Evolutionary conservation across 306 rosid genomes (phyloP), one percentile per base, ranked within the genome.

Genomic region (Amphicarpaea edgeworthii): DNA sequence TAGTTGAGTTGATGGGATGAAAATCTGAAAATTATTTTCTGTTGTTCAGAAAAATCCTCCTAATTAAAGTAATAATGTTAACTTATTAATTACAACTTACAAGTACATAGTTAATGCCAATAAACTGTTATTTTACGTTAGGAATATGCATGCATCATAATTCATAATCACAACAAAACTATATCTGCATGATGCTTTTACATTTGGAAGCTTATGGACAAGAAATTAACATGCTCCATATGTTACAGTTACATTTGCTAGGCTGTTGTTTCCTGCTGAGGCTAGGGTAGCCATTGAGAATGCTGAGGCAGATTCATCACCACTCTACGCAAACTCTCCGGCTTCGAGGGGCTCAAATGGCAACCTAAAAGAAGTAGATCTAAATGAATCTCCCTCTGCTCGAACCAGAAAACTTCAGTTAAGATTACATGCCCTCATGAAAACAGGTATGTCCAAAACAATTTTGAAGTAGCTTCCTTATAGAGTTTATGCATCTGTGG

Each of bases 201-300:
- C 9, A 82, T 63, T 63, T 24, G 32, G 59, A 75, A 50, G 28
- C 77, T 8, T 41, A 11, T 71, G 75, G 46, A 32, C 54, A 75
- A 42, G 63, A 59, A 78, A 58, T 15, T 46, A 51, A 60, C 78
- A 24, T 76, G 69, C 46, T 78, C 28, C 68, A 47, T 70, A 68
- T 49, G 49, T 85, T 83, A 62, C 92, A 96, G 98, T 96, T 81
- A 88, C 88, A 64, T 88, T 89, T 69, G 99, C 99, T 46, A 77
- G 76, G 64, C 8, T 88, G 70, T 73, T 96, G 51, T 96, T 84
- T 70, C 99, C 99, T 32, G 84, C 88, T 5, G 98, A 96, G 87
- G 97, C 99, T 38, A 90, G 76, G 90, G 77, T 93, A 12, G 99
- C 98, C 43, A 84, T 86, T 76, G 93, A 86, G 66, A 87, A 81